Conservation (phyloP, 2,329 filamentous ascomycete genomes). For the Trichoderma atroviride region DNA sequence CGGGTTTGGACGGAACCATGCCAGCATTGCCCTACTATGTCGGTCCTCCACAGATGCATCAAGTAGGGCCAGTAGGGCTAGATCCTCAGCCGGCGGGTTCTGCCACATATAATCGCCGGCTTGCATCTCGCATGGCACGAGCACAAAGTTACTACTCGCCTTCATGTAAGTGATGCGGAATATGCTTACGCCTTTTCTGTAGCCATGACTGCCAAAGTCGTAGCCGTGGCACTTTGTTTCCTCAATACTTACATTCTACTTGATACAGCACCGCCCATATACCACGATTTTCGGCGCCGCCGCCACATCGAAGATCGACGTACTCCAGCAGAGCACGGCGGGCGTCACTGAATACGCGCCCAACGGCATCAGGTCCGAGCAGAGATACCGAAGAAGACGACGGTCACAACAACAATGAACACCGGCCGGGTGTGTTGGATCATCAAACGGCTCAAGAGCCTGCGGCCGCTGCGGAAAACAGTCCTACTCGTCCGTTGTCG, state of each 20-base stretch:
- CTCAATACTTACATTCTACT: neutral
- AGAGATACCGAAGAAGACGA: conserved; percentile 32
- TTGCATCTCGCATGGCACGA: conserved; percentile 1
- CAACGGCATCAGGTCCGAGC: conserved; percentile 31
- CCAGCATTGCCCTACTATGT: conserved; percentile 28
- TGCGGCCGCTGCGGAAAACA: conserved; percentile 37
- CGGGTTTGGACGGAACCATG: conserved; percentile 32
- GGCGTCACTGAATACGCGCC: conserved; percentile 32
- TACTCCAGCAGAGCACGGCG: conserved; percentile 37
- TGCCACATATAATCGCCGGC: conserved; percentile 19
- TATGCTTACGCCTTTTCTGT: neutral
- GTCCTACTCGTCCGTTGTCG: conserved; percentile 41
- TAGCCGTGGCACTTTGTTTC: neutral
- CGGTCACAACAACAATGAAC: neutral
- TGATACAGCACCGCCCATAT: neutral
- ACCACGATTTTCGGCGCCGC: neutral
- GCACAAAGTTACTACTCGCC: neutral
- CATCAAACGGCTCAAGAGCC: conserved; percentile 13
- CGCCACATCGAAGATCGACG: conserved; percentile 34
- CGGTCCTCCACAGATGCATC: conserved; percentile 28
- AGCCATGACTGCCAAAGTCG: neutral
- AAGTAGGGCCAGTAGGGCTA: conserved; percentile 1
- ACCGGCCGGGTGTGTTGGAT: neutral
- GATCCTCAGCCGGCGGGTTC: conserved; percentile 28
- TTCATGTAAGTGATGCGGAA: conserved; percentile 14